Conservation (phyloP, 2,329 filamentous ascomycete species). For the Trichothecium sympodiale region DNA sequence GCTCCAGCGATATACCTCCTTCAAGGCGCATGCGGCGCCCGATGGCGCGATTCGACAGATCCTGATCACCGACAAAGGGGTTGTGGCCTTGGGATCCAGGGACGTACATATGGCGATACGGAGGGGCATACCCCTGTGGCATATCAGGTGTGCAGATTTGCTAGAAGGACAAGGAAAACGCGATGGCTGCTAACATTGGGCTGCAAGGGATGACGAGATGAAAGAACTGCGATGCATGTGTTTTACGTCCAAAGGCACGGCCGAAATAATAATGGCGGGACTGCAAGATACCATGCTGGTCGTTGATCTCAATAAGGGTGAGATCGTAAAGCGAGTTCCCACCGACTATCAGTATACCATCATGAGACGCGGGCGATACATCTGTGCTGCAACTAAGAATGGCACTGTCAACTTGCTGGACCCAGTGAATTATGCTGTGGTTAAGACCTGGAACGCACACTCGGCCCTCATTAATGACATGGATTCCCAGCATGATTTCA, state of each 20-base stretch:
- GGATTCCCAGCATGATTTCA: slow-evolving; percentile 90
- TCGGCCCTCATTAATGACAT: slow-evolving; percentile 86
- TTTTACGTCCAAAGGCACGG: slow-evolving; percentile 76
- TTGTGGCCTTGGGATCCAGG: slow-evolving; percentile 72
- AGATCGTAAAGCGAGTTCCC: slow-evolving; percentile 58
- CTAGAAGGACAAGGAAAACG: neutral
- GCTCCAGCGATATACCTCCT: slow-evolving; percentile 81
- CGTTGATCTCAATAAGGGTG: slow-evolving; percentile 58
- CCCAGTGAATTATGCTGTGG: slow-evolving; percentile 61
- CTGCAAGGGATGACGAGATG: slow-evolving; percentile 58
- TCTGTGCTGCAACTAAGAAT: slow-evolving; percentile 78
- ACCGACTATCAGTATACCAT: slow-evolving; percentile 74
- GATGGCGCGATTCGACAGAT: slow-evolving; percentile 81
- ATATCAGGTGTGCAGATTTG: slow-evolving; percentile 51
- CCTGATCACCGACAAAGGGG: slow-evolving; percentile 80
- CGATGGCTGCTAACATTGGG: slow-evolving; percentile 9
- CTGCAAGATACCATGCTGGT: slow-evolving; percentile 79
- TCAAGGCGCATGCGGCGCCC: slow-evolving; percentile 61
- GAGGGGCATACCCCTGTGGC: slow-evolving; percentile 78
- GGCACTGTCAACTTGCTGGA: slow-evolving; percentile 83
- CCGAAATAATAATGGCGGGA: slow-evolving; percentile 78
- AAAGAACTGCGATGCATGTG: slow-evolving; percentile 87
- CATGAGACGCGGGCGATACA: slow-evolving; percentile 83
- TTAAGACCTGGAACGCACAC: slow-evolving; percentile 87
- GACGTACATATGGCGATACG: slow-evolving; percentile 84